Base-by-base conservation (phyloP, 1,139 yeast genomes). In the Geotrichum macrosporum region DNA sequence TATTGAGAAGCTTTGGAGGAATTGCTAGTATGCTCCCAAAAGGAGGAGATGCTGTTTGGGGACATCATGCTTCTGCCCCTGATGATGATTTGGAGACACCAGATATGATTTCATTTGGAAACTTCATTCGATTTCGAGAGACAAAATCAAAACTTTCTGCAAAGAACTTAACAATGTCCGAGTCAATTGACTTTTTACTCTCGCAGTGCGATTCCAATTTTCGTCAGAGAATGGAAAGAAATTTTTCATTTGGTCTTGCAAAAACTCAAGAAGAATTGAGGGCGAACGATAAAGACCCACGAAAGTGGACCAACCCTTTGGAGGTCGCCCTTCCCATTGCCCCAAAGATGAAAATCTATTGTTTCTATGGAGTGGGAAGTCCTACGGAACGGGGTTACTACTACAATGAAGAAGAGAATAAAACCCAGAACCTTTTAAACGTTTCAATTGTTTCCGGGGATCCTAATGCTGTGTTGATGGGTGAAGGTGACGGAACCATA, bases 401-500 rank as follows among this genome's bases (percentile, higher is more conserved):
- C 36, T 92, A 92, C 66, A 78, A 77, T 47, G 95, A 86, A 56
- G 79, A 78, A 47, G 64, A 73, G 3, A 67, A 71, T 46, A 75
- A 75, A 54, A 61, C 65, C 0, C 46, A 64, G 1, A 59, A 75
- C 3, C 76, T 76, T 29, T 68, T 89, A 50, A 79, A 83, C 54
- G 75, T 84, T 50, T 76, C 89, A 0, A 86, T 92, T 44, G 74
- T 73, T 38, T 64, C 66, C 38, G 82, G 80, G 50, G 69, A 77
- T 3, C 81, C 79, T 1, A 61, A 77, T 44, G 78, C 94, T 0
- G 96, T 92, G 1, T 73, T 73, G 36, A 72, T 86, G 62, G 85
- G 95, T 1, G 96, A 92, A 61, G 98, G 98, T 19, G 98, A 92
- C 63, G 98, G 98, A 2, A 92, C 98, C 0, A 86, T 92, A 4